Conservation (phyloP, 1,139 yeast genomes). For the Casaregolazyma lundiana region DNA sequence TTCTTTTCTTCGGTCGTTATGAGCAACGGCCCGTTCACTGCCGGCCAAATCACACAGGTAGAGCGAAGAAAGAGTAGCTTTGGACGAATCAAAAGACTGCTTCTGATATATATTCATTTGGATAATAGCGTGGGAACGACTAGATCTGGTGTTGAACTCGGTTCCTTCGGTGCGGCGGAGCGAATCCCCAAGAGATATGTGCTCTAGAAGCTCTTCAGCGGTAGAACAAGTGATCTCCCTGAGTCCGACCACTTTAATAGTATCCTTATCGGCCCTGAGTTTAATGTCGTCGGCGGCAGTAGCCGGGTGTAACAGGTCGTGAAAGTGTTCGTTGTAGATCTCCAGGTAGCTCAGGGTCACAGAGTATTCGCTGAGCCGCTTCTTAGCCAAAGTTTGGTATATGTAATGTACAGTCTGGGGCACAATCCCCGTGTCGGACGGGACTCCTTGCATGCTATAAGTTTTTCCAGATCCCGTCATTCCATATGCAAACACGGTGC, state of each 20-base stretch:
- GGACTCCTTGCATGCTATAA: constrained; percentile 75
- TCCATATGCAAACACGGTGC: constrained; percentile 89
- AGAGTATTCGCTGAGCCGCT: constrained; percentile 33
- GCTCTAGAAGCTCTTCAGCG: constrained; percentile 72
- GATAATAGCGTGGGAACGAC: constrained; percentile 91
- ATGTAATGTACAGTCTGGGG: constrained; percentile 67
- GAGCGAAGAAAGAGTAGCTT: constrained; percentile 50
- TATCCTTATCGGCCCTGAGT: constrained; percentile 67
- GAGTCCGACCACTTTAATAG: constrained; percentile 70
- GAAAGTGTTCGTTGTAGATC: constrained; percentile 81
- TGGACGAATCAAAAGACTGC: constrained; percentile 28
- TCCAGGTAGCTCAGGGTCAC: constrained; percentile 73
- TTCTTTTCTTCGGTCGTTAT: constrained; percentile 79
- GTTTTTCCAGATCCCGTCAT: constrained; percentile 98
- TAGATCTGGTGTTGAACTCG: constrained; percentile 78
- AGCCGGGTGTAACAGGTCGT: constrained; percentile 53
- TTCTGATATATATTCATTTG: constrained; percentile 53
- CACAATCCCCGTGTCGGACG: constrained; percentile 70
- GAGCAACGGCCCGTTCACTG: constrained; percentile 83
- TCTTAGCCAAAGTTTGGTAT: constrained; percentile 34
- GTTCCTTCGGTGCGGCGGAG: constrained; percentile 84
- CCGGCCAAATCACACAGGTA: constrained; percentile 96
- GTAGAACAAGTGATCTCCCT: constrained; percentile 58
- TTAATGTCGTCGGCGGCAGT: constrained; percentile 35
- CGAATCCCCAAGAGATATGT: constrained; percentile 64